Evolutionary conservation across 2,329 filamentous ascomycete genomes (phyloP).

Genomic region (Zalaria obscura): DNA sequence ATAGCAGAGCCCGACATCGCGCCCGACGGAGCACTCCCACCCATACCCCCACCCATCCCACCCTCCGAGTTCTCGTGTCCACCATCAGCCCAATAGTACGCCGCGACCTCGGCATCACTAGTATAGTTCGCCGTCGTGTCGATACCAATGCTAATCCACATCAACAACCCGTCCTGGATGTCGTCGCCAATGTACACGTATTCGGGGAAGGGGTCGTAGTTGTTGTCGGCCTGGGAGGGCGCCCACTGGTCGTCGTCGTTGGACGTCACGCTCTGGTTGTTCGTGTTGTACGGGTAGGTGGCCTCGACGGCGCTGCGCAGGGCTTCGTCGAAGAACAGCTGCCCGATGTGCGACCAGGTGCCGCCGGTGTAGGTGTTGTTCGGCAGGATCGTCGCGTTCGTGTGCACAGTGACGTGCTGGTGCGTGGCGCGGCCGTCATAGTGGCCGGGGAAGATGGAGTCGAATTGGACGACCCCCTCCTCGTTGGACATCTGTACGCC

Average conservation of each 20-base stretch:
- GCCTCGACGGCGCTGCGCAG: slow-evolving; percentile 39
- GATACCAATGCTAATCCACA: slow-evolving; percentile 29
- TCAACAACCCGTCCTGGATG: slow-evolving; percentile 36
- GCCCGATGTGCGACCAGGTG: slow-evolving; percentile 45
- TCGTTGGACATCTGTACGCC: slow-evolving; percentile 3
- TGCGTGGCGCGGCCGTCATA: slow-evolving; percentile 28
- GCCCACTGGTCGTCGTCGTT: slow-evolving; percentile 40
- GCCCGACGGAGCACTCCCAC: too few relatives aligned
- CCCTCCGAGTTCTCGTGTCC: slow-evolving; percentile 8
- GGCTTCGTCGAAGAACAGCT: slow-evolving; percentile 50
- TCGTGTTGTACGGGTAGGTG: slow-evolving; percentile 29
- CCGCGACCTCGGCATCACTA: not conserved
- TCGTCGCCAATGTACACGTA: slow-evolving; percentile 42
- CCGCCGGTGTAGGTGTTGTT: slow-evolving; percentile 39
- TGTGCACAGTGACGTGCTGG: slow-evolving; percentile 24
- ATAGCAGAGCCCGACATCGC: too few relatives aligned
- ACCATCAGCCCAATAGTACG: slow-evolving; percentile 12
- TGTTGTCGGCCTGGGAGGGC: slow-evolving; percentile 32
- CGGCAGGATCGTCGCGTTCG: slow-evolving; percentile 22
- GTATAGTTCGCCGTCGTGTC: slow-evolving; percentile 10
- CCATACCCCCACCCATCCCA: too few relatives aligned
- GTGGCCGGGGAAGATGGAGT: slow-evolving; percentile 31
- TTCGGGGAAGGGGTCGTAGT: slow-evolving; percentile 44
- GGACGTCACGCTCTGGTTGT: slow-evolving; percentile 27
- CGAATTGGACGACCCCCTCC: slow-evolving; percentile 12